Evolutionary conservation across 2,329 filamentous ascomycete genomes (phyloP).

Genomic region (Nectriaceae sp.): DNA sequence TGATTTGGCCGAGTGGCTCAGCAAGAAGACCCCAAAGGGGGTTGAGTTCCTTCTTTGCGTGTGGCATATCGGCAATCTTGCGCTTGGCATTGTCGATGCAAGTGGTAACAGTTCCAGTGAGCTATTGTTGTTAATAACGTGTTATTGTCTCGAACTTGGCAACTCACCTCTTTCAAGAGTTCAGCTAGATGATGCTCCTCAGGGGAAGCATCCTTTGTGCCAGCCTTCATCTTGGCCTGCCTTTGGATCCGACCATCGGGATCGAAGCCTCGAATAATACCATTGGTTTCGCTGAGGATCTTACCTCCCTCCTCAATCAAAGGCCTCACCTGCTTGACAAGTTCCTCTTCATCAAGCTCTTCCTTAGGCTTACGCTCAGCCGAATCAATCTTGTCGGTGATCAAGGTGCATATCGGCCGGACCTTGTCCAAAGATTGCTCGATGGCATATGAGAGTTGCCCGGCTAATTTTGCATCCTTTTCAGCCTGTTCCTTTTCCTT

Average conservation of each 20-base stretch:
- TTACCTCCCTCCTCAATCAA: constrained; percentile 83
- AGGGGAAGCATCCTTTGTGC: constrained; percentile 63
- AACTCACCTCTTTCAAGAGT: constrained; percentile 69
- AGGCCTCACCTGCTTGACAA: constrained; percentile 84
- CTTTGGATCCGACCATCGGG: constrained; percentile 84
- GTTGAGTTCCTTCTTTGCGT: constrained; percentile 93
- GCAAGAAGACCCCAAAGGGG: constrained; percentile 81
- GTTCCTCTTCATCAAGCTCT: constrained; percentile 85
- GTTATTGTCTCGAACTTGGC: constrained; percentile 2
- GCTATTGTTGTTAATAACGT: constrained; percentile 37
- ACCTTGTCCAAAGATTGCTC: constrained; percentile 81
- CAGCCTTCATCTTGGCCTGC: constrained; percentile 80
- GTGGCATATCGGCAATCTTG: constrained; percentile 87
- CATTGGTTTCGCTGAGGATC: constrained; percentile 85
- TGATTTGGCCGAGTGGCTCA: constrained; percentile 89
- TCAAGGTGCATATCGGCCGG: constrained; percentile 82
- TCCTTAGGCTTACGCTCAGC: constrained; percentile 82
- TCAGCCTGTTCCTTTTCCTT: constrained; percentile 57
- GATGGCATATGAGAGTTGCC: constrained; percentile 72
- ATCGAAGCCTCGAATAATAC: constrained; percentile 82
- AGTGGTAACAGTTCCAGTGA: constrained; percentile 77
- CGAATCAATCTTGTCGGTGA: constrained; percentile 79
- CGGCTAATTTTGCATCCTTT: constrained; percentile 75
- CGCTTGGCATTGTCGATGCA: constrained; percentile 87
- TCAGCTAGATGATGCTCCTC: constrained; percentile 87